These are phyloP conservation scores for Neofusicoccum kwambonambiense DNA, from an alignment of 2,329 filamentous ascomycete species.

Conservation along the genomic window DNA sequence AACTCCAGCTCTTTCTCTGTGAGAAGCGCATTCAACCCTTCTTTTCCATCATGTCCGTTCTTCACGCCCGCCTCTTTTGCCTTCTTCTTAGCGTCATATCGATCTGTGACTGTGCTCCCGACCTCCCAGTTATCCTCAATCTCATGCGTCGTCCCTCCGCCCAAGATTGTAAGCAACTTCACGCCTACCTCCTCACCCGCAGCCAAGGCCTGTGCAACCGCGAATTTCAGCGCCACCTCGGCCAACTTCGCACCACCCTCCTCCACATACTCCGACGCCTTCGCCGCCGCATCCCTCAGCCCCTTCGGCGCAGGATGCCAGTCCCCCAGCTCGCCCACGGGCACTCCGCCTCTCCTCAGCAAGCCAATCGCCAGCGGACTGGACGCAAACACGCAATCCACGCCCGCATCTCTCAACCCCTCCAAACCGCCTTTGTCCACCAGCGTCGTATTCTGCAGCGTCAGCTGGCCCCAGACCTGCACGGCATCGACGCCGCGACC, in stretches of 20 bases:
- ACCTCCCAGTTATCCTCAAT: conserved; percentile 14
- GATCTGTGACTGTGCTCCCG: background rate
- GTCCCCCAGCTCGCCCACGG: conserved; percentile 72
- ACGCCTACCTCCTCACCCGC: background rate
- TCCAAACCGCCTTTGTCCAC: conserved; percentile 28
- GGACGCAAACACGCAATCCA: conserved; percentile 82
- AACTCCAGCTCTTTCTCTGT: background rate
- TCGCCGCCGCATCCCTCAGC: background rate
- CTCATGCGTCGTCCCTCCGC: background rate
- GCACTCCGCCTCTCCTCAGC: conserved; percentile 73
- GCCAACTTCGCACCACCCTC: background rate
- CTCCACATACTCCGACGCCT: conserved; percentile 7
- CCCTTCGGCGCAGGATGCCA: conserved; percentile 67
- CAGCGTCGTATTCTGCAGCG: conserved; percentile 73
- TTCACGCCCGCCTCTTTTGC: background rate
- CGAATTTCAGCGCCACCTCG: conserved; percentile 12
- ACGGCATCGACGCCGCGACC: conserved; percentile 81
- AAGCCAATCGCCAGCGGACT: conserved; percentile 91
- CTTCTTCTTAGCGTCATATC: background rate
- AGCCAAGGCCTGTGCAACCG: background rate
- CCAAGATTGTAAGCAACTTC: conserved; percentile 1
- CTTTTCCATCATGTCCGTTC: background rate
- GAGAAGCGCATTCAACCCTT: background rate
- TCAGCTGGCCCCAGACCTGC: conserved; percentile 82
- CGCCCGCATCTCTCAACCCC: background rate